Conservation (phyloP, 768 basidiomycete species). For the Rhodotorula diobovata region DNA sequence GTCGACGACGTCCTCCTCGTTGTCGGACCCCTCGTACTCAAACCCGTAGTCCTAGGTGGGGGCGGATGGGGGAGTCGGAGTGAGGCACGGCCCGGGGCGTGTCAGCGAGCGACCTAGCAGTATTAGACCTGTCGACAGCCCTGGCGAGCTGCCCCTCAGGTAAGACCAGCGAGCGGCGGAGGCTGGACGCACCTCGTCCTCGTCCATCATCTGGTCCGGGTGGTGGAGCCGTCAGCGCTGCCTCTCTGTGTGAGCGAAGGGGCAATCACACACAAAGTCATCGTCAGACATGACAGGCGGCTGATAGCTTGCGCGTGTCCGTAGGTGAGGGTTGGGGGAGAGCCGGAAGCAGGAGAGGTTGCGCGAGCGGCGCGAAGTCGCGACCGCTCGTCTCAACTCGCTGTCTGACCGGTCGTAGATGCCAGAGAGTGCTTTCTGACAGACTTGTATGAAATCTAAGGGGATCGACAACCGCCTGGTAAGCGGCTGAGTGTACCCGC, state of each 20-base stretch:
- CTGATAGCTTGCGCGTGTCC: background rate
- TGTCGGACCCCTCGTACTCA: slow-evolving; percentile 88
- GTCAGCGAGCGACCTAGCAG: too few relatives aligned
- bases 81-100: background rate
- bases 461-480: too few relatives aligned
- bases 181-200: slow-evolving; percentile 46
- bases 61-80: background rate
- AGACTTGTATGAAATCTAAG: too few relatives aligned
- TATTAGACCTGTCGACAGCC: too few relatives aligned
- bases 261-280: slow-evolving; percentile 45
- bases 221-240: background rate
- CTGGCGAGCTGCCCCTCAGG: background rate
- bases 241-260: slow-evolving; percentile 38
- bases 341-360: background rate
- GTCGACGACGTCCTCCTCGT: slow-evolving; percentile 72
- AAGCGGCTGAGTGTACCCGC: too few relatives aligned
- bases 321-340: background rate
- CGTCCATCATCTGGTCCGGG: slow-evolving; percentile 45
- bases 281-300: slow-evolving; percentile 48
- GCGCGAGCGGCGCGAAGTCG: background rate
- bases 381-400: too few relatives aligned
- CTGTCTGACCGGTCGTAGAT: too few relatives aligned
- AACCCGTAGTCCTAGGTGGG: slow-evolving; percentile 77
- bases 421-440: too few relatives aligned
- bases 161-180: background rate